These are phyloP conservation scores for Starmera stellimalicola DNA, from an alignment of 1,139 yeast species.

Conservation along the genomic window DNA sequence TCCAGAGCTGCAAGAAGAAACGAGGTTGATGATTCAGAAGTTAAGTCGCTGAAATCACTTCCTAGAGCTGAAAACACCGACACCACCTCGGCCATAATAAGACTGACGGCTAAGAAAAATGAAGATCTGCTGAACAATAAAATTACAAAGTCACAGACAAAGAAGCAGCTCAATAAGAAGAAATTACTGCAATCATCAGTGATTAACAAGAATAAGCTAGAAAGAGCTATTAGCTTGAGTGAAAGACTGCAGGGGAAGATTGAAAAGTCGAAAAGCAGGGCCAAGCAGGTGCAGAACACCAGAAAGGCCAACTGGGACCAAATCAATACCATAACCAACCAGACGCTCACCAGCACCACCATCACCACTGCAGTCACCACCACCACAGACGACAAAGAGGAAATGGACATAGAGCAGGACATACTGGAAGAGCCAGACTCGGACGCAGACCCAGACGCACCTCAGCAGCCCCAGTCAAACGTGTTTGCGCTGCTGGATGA, in stretches of 20 bases:
- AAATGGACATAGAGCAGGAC: too few relatives aligned
- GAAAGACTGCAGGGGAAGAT: conserved; percentile 55
- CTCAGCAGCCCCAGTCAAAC: too few relatives aligned
- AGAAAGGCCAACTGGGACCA: conserved; percentile 70
- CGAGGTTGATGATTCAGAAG: conserved; percentile 35
- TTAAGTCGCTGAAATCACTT: conserved; percentile 37
- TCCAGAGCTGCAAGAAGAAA: conserved; percentile 77
- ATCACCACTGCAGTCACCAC: not conserved
- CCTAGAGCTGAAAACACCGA: conserved; percentile 54
- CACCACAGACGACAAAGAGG: too few relatives aligned
- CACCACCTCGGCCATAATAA: conserved; percentile 51
- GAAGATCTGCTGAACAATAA: conserved; percentile 52
- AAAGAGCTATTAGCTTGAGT: conserved; percentile 41
- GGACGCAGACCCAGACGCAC: too few relatives aligned
- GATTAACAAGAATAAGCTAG: conserved; percentile 29
- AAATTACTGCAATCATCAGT: conserved; percentile 24
- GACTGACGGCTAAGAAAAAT: conserved; percentile 57
- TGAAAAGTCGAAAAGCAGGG: conserved; percentile 52
- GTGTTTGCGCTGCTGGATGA: too few relatives aligned
- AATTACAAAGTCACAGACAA: conserved; percentile 29
- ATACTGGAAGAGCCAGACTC: too few relatives aligned
- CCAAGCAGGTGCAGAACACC: conserved; percentile 48
- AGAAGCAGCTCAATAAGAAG: conserved; percentile 26
- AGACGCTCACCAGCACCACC: not conserved
- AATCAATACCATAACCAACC: conserved; percentile 36